Percentiles rank a stretch among this genome's conserved stretches.
phyloP scores from a whole-genome alignment of 129 eudicot species.

The Calendula officinalis region DNA sequence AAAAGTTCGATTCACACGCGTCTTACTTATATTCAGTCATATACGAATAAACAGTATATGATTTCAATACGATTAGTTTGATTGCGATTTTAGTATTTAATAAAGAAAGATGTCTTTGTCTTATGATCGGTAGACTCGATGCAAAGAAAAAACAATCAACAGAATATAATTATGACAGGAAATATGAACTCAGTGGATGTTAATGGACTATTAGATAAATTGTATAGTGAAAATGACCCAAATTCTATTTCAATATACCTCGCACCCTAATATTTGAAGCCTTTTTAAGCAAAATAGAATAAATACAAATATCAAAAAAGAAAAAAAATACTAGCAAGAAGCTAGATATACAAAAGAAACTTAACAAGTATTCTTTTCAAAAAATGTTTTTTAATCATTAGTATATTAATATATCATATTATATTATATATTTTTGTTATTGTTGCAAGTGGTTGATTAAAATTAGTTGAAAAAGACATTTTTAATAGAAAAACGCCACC shows the following conservation, averaged over 20 bases:
- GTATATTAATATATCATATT: background rate
- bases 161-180: slow-evolving; percentile 10
- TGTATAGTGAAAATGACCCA: slow-evolving; percentile 24
- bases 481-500: background rate
- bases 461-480: background rate
- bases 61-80: slow-evolving; percentile 30
- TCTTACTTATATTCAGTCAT: slow-evolving; percentile 7
- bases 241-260: slow-evolving; percentile 24
- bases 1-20: slow-evolving; percentile 2
- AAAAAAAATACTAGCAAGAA: background rate
- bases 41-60: slow-evolving; percentile 20
- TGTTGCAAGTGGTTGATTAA: slow-evolving; percentile 2
- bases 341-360: background rate
- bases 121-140: slow-evolving; percentile 19
- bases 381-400: background rate
- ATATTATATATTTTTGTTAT: background rate
- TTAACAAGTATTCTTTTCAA: background rate
- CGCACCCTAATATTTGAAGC: slow-evolving; percentile 10
- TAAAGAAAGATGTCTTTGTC: slow-evolving; percentile 18
- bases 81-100: slow-evolving; percentile 22
- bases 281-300: background rate
- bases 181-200: background rate
- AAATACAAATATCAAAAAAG: background rate
- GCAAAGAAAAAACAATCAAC: background rate
- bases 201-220: slow-evolving; percentile 10